Evolutionary conservation across 176 grass and related monocot species (phyloP).

Genomic region (maize (Zea mays)): DNA sequence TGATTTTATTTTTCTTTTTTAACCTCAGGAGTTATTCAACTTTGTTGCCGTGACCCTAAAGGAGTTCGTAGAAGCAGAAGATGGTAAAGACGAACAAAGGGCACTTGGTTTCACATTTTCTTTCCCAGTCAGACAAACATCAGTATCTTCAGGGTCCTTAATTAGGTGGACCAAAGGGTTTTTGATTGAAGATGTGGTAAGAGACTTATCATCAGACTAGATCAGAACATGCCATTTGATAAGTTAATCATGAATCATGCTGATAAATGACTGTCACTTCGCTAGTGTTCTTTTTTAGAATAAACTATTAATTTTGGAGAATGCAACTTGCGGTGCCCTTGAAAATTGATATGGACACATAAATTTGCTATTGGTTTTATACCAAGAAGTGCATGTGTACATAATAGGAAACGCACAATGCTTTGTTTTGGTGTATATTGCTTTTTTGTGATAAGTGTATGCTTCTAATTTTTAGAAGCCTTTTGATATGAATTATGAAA

Average conservation of each 20-base stretch:
- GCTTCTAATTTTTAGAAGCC: background rate
- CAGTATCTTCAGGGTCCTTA: constrained; percentile 82
- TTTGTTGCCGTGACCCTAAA: constrained; percentile 67
- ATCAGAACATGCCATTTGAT: background rate
- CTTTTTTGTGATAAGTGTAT: background rate
- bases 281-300: background rate
- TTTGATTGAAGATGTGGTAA: constrained; percentile 77
- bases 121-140: constrained; percentile 88
- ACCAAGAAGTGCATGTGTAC: background rate
- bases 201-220: background rate
- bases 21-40: constrained; percentile 74
- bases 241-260: background rate
- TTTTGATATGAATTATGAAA: constrained; percentile 29
- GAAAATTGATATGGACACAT: background rate
- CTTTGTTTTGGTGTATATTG: background rate
- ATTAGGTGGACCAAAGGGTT: constrained; percentile 95
- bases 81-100: constrained; percentile 48
- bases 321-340: background rate
- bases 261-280: background rate
- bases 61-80: constrained; percentile 71
- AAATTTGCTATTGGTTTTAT: too few species aligned
- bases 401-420: background rate
- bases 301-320: background rate
- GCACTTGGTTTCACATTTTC: constrained; percentile 95
- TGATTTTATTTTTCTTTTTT: constrained; percentile 6